Percentiles rank a stretch among this genome's conserved stretches.
phyloP scores from a whole-genome alignment of 768 basidiomycete genomes.

The Naganishia vaughanmartiniae region DNA sequence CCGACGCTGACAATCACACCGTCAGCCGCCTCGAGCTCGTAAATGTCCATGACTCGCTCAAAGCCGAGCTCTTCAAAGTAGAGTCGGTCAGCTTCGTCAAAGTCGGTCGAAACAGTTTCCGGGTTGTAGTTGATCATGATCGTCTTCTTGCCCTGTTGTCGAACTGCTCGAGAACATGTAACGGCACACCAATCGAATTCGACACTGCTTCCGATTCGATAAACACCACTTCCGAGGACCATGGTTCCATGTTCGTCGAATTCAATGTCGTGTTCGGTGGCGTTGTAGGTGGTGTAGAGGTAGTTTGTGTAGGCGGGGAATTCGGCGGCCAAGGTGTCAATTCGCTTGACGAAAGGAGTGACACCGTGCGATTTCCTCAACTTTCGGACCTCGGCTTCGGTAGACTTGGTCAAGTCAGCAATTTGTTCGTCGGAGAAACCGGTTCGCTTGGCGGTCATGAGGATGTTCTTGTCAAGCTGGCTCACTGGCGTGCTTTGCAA shows the following conservation, averaged over 20 bases:
- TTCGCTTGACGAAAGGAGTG: constrained; percentile 97
- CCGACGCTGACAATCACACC: constrained; percentile 97
- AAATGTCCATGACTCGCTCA: constrained; percentile 99
- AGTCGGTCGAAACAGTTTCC: constrained; percentile 98
- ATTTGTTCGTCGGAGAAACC: constrained; percentile 95
- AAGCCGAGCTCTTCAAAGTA: constrained; percentile 98
- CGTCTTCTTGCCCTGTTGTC: constrained; percentile 88
- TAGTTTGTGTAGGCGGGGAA: constrained; percentile 99
- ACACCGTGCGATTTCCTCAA: constrained; percentile 81
- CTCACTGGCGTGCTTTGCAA: constrained; percentile 71
- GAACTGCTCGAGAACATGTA: constrained; percentile 86
- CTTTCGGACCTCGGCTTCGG: constrained; percentile 75
- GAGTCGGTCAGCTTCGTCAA: constrained; percentile 96
- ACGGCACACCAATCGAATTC: constrained; percentile 99
- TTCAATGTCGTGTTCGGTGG: constrained; percentile 87
- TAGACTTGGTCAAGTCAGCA: constrained; percentile 69
- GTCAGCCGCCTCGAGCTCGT: constrained; percentile 86
- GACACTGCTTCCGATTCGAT: constrained; percentile 95
- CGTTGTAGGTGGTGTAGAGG: constrained; percentile 98
- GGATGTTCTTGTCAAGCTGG: constrained; percentile 68
- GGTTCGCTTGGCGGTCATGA: constrained; percentile 84
- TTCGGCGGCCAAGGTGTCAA: constrained; percentile 97
- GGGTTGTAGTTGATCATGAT: constrained; percentile 99
- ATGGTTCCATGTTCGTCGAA: constrained; percentile 98
- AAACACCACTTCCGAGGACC: constrained; percentile 96